Conservation (phyloP, 1,284 basidiomycete species). For the Trichosporon asahii region DNA sequence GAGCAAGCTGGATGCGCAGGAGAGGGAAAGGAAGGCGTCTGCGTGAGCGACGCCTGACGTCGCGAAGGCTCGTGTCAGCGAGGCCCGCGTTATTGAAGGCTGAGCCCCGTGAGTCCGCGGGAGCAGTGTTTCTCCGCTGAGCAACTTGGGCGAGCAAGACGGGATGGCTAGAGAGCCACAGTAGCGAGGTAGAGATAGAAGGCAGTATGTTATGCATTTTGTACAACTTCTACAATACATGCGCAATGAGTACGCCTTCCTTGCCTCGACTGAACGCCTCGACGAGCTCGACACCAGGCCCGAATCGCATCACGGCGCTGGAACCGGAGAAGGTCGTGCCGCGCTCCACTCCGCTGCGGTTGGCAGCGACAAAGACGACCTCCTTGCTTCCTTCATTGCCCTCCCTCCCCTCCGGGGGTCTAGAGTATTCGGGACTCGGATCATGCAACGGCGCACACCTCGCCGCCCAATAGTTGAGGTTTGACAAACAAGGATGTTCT, state of each 20-base stretch:
- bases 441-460: conserved; percentile 40
- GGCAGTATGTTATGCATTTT: neutral
- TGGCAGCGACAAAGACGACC: conserved; percentile 52
- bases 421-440: neutral
- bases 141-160: too few species aligned
- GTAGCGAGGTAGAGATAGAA: too few species aligned
- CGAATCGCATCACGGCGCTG: conserved; percentile 50
- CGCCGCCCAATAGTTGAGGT: conserved; percentile 53
- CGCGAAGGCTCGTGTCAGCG: too few species aligned
- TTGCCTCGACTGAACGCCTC: conserved; percentile 48
- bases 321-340: conserved; percentile 53
- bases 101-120: too few species aligned
- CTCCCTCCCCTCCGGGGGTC: neutral
- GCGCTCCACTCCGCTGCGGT: conserved; percentile 51
- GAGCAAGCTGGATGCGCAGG: conserved; percentile 1
- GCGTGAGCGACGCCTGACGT: too few species aligned
- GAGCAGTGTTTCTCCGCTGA: neutral
- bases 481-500: conserved; percentile 41
- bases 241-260: conserved; percentile 44
- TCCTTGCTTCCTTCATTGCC: conserved; percentile 28
- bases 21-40: neutral
- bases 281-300: conserved; percentile 47
- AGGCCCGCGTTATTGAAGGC: too few species aligned
- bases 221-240: neutral
- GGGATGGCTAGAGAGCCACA: too few species aligned